Base-by-base conservation (phyloP, 2,329 filamentous ascomycete genomes). In the Ophiostoma tasmaniense region DNA sequence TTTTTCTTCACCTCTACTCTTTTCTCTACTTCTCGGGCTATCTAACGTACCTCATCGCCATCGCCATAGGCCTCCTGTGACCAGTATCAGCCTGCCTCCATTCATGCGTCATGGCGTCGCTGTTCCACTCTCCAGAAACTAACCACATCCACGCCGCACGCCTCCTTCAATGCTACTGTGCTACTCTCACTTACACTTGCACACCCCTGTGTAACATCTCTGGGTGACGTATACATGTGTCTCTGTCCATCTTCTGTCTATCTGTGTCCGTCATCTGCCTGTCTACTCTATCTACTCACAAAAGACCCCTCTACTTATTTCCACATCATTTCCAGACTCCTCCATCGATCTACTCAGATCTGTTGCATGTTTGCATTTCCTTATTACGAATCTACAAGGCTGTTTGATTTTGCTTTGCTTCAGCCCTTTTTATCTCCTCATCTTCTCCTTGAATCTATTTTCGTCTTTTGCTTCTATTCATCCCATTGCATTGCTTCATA, bases 311-410 rank as follows among this genome's bases (percentile, higher is more conserved):
- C 11, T 28, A 17, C 22, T 25, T 28, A 17, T 61, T 61, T 30
- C 25, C 25, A 17, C 20, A 17, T 3, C 10, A 3, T 30, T 17
- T 30, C 55, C 55, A 33, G 1, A 33, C 25, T 25, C 52, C 2
- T 13, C 6, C 17, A 17, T 30, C 55, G 17, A 30, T 61, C 55
- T 61, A 33, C 33, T 33, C 33, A 30, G 25, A 61, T 61, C 22
- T 61, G 55, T 61, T 39, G 37, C 37, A 39, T 39, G 37, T 61
- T 59, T 61, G 55, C 55, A 61, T 61, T 55, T 61, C 55, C 55
- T 61, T 33, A 17, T 61, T 28, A 61, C 55, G 55, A 61, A 55
- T 55, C 55, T 61, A 61, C 55, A 17, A 61, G 25, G 55, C 55
- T 30, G 55, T 30, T 30, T 20, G 11, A 30, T 30, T 61, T 61